Evolutionary conservation across 768 basidiomycete genomes (phyloP), one percentile per base, ranked within the genome.

Genomic region (Russula dissimulans): DNA sequence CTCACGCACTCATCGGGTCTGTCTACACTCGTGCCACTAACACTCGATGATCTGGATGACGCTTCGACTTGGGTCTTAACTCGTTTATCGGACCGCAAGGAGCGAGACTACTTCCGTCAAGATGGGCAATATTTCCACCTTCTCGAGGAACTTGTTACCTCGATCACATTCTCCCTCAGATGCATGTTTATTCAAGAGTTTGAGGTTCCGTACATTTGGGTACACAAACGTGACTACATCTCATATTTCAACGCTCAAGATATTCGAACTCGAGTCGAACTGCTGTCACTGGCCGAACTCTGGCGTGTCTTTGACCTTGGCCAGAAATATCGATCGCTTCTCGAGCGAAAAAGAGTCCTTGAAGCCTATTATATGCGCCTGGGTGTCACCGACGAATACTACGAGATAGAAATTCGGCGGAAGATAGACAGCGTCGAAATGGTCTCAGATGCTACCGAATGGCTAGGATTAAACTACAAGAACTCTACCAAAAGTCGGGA

Each of bases 151-250:
- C 77, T 97, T 60, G 84, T 92, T 58, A 73, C 82, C 61, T 90
- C 94, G 3, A 89, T 98, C 60, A 83, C 86, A 1, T 82, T 79
- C 65, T 84, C 87, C 49, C 78, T 99, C 39, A 80, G 84, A 38
- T 90, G 84, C 70, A 78, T 98, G 56, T 95, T 98, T 72, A 73
- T 91, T 52, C 84, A 92, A 45, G 84, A 91, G 67, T 87, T 89
- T 64, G 97, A 99, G 71, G 95, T 97, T 7, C 93, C 97, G 0
- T 95, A 93, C 73, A 85, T 98, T 63, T 97, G 89, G 88, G 83
- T 85, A 17, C 92, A 97, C 77, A 91, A 90, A 67, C 82, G 90
- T 41, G 97, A 99, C 71, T 87, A 90, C 68, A 87, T 98, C 67
- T 84, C 85, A 48, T 82, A 88, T 71, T 90, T 89, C 71, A 89